These are phyloP conservation scores for Aegle marmelos DNA, from an alignment of 345 rosid species.

Conservation along the genomic window DNA sequence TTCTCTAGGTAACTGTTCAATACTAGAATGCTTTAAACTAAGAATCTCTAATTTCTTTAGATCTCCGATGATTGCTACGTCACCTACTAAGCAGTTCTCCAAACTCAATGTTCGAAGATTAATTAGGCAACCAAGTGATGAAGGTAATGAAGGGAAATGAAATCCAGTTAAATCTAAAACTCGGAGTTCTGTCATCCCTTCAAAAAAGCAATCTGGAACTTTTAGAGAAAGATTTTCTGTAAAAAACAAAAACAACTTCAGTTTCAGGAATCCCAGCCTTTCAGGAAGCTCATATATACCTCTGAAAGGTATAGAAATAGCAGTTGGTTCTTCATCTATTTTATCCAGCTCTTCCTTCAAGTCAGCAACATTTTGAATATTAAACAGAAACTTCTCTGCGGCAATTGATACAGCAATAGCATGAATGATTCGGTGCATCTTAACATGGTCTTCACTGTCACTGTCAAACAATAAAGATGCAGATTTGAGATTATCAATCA, in stretches of 20 bases:
- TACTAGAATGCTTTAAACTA: not conserved
- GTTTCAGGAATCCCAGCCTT: conserved; percentile 8
- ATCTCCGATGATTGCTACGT: conserved; percentile 5
- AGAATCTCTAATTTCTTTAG: conserved; percentile 5
- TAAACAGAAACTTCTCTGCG: not conserved
- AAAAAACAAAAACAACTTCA: not conserved
- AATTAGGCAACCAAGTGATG: not conserved
- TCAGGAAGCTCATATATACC: conserved; percentile 15
- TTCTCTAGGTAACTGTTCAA: conserved; percentile 12
- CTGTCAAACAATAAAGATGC: conserved; percentile 18
- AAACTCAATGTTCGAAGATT: conserved; percentile 21
- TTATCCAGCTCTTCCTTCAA: not conserved
- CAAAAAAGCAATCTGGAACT: conserved; percentile 15
- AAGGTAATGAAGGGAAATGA: conserved; percentile 9
- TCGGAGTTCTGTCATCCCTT: conserved; percentile 12
- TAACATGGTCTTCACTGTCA: not conserved
- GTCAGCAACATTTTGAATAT: not conserved
- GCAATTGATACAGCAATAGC: conserved; percentile 17
- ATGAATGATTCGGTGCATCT: conserved; percentile 28
- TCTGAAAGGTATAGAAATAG: not conserved
- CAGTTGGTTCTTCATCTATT: not conserved
- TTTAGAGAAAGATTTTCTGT: not conserved
- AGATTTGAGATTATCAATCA: conserved; percentile 15
- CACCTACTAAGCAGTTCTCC: not conserved
- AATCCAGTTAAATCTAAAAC: conserved; percentile 7